Conservation (phyloP, 2,329 filamentous ascomycete species). For the Geosmithia flava region DNA sequence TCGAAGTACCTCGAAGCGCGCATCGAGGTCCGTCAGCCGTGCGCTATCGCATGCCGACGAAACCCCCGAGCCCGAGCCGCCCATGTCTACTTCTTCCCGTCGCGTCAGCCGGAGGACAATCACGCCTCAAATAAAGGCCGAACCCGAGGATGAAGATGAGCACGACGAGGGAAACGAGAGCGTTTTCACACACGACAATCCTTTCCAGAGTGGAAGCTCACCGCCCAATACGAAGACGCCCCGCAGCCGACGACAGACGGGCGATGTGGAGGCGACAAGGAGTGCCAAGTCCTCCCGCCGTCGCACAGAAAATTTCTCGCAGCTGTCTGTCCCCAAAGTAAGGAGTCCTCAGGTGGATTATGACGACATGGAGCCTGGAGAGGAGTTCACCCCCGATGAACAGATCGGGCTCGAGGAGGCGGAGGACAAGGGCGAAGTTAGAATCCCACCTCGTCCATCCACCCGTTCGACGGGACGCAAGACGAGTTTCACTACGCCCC, state of each 20-base stretch:
- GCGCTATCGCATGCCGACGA: slow-evolving; percentile 40
- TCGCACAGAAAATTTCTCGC: slow-evolving; percentile 22
- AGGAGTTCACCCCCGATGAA: slow-evolving; percentile 91
- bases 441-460: slow-evolving; percentile 28
- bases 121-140: slow-evolving; percentile 37
- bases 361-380: slow-evolving; percentile 49
- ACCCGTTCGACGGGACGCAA: slow-evolving; percentile 21
- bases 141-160: slow-evolving; percentile 34
- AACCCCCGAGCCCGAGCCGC: slow-evolving; percentile 21
- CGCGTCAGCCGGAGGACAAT: slow-evolving; percentile 39
- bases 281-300: slow-evolving; percentile 31
- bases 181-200: slow-evolving; percentile 81
- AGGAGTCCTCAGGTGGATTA: not conserved
- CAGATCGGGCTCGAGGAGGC: slow-evolving; percentile 69
- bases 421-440: slow-evolving; percentile 37
- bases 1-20: slow-evolving; percentile 40
- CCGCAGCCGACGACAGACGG: slow-evolving; percentile 34
- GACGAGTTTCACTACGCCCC: slow-evolving; percentile 46
- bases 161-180: slow-evolving; percentile 32
- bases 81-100: slow-evolving; percentile 25
- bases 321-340: slow-evolving; percentile 4
- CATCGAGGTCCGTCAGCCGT: slow-evolving; percentile 39
- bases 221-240: slow-evolving; percentile 40
- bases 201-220: slow-evolving; percentile 79
- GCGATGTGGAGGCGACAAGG: slow-evolving; percentile 11